phyloP scores from a whole-genome alignment of 176 grass and related monocot species.

The Phoenix dactylifera region DNA sequence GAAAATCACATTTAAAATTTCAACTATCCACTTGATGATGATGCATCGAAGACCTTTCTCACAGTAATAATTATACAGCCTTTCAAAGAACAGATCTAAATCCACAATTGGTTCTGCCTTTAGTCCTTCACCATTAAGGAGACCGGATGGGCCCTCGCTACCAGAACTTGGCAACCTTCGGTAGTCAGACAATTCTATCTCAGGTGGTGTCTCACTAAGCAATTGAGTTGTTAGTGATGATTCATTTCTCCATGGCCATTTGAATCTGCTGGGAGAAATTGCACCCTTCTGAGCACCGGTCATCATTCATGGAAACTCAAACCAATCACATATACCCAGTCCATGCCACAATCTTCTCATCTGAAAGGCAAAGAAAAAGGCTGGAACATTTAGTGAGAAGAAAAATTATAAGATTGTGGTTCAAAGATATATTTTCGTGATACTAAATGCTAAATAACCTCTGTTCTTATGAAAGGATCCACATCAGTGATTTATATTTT shows the following conservation, averaged over 20 bases:
- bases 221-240: slow-evolving; percentile 43
- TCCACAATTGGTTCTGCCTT: slow-evolving; percentile 58
- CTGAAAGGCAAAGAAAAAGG: slow-evolving; percentile 7
- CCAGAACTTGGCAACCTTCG: slow-evolving; percentile 38
- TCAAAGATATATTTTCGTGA: too few species aligned
- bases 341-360: slow-evolving; percentile 29
- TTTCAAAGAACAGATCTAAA: slow-evolving; percentile 84
- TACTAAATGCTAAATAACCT: too few species aligned
- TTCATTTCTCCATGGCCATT: slow-evolving; percentile 54
- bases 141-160: slow-evolving; percentile 59
- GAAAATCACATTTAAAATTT: slow-evolving; percentile 72
- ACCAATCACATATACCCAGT: slow-evolving; percentile 13
- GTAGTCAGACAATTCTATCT: slow-evolving; percentile 84
- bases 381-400: too few species aligned
- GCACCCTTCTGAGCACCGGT: slow-evolving; percentile 9
- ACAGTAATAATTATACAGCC: slow-evolving; percentile 84
- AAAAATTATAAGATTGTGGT: too few species aligned
- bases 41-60: slow-evolving; percentile 90
- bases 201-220: slow-evolving; percentile 46
- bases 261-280: slow-evolving; percentile 22
- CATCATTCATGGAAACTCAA: slow-evolving; percentile 23
- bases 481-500: too few species aligned
- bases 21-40: slow-evolving; percentile 81
- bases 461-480: too few species aligned
- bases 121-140: slow-evolving; percentile 60